Evolutionary conservation across 257 asterid species (phyloP).

Genomic region (Lantana camara): DNA sequence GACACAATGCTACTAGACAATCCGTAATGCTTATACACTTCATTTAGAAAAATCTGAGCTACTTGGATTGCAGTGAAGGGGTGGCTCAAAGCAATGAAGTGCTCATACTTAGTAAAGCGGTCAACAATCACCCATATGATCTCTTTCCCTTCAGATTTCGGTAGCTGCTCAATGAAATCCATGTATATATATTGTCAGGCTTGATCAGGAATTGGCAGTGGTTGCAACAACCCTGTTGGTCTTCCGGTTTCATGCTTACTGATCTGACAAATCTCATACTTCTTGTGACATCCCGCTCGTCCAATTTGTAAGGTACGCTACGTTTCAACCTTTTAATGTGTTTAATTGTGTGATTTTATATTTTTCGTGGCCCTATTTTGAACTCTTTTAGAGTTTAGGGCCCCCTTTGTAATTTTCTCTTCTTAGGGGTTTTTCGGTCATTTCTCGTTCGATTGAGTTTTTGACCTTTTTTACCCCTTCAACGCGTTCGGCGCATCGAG

Average conservation of each 20-base stretch:
- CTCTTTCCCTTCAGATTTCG: neutral
- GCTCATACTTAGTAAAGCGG: neutral
- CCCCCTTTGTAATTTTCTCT: too few relatives aligned
- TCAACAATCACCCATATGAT: neutral
- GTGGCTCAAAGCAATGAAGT: neutral
- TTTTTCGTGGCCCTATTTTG: too few relatives aligned
- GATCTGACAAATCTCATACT: neutral
- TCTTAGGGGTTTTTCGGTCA: too few relatives aligned
- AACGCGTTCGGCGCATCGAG: too few relatives aligned
- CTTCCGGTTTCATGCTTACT: neutral
- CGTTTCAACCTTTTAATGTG: too few relatives aligned
- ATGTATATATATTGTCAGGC: neutral
- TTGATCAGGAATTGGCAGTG: neutral
- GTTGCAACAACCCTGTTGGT: neutral
- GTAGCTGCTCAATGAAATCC: neutral
- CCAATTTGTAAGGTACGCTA: too few relatives aligned
- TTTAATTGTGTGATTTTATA: too few relatives aligned
- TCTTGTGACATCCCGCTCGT: too few relatives aligned
- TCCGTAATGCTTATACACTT: neutral
- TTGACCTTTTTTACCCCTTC: too few relatives aligned
- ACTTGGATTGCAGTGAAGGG: neutral
- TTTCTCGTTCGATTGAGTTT: too few relatives aligned
- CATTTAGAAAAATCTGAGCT: neutral
- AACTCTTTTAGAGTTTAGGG: too few relatives aligned
- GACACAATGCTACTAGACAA: neutral